Evolutionary conservation across 805 yeast species (phyloP).

Genomic region (Candida anglica): DNA sequence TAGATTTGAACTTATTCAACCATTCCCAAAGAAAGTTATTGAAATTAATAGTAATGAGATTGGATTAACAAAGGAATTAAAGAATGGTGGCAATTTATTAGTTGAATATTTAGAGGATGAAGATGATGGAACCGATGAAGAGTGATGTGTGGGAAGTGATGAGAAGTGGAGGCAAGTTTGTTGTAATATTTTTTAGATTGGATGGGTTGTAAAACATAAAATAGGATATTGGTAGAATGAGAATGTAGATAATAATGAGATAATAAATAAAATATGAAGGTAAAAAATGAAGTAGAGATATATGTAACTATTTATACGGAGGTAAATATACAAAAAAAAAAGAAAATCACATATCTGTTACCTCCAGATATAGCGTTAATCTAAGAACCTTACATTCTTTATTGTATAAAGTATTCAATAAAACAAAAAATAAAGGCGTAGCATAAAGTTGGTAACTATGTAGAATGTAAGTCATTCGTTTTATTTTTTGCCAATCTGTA

Average conservation of each 20-base stretch:
- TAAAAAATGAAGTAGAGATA: neutral
- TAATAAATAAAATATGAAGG: neutral
- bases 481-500: too few relatives aligned
- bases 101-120: conserved; percentile 29
- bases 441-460: too few relatives aligned
- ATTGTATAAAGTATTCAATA: too few relatives aligned
- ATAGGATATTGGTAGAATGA: neutral
- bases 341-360: too few relatives aligned
- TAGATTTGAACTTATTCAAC: conserved; percentile 37
- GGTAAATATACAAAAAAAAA: too few relatives aligned
- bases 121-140: conserved; percentile 13
- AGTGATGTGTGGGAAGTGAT: conserved; percentile 4
- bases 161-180: neutral
- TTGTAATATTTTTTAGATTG: too few relatives aligned
- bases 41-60: conserved; percentile 7
- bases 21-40: conserved; percentile 35
- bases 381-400: too few relatives aligned
- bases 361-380: too few relatives aligned
- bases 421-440: too few relatives aligned
- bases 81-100: conserved; percentile 33
- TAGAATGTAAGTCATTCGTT: too few relatives aligned
- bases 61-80: conserved; percentile 19
- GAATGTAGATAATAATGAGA: neutral
- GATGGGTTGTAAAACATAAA: neutral
- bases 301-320: too few relatives aligned